Evolutionary conservation across 2,329 filamentous ascomycete species (phyloP), one percentile per base, ranked within the genome.

Genomic region (Colletotrichum sp.): DNA sequence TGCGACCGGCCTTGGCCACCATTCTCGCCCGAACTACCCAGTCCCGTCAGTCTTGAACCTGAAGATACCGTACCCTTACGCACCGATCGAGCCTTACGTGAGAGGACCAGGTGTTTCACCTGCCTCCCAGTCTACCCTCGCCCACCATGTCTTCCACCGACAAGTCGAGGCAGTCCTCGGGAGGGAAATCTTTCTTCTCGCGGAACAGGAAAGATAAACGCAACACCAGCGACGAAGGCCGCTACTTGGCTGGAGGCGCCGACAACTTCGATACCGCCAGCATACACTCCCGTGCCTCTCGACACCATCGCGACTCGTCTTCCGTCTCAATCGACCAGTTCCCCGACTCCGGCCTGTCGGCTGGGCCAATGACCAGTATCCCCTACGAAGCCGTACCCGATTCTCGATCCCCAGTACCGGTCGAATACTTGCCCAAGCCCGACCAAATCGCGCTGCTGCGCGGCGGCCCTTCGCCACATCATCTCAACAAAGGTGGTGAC

Each of bases 331-430:
- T 95, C 80, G 95, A 96, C 81, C 86, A 89, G 78, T 91, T 92
- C 64, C 89, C 92, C 80, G 93, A 93, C 65, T 86, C 89, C 76
- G 93, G 92, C 75, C 86, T 96, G 77, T 93, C 92, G 82, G 93
- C 95, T 38, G 96, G 95, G 74, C 92, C 96, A 74, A 95, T 98
- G 81, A 95, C 95, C 38, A 94, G 95, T 32, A 96, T 98, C 78
- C 95, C 96, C 36, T 98, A 98, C 87, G 95, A 98, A 80, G 92
- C 88, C 80, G 88, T 93, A 34, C 83, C 90, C 71, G 94, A 94
- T 83, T 90, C 90, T 65, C 92, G 92, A 81, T 93, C 93, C 28
- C 94, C 95, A 7, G 90, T 95, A 74, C 86, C 93, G 52, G 89
- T 95, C 81, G 94, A 98, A 61, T 94, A 94, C 82, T 87, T 95